A percentile compares a stretch with the other conserved stretches of the same genome.
Conservation (phyloP, 352 stramenopile genomes). For the Phytophthora pistaciae region DNA sequence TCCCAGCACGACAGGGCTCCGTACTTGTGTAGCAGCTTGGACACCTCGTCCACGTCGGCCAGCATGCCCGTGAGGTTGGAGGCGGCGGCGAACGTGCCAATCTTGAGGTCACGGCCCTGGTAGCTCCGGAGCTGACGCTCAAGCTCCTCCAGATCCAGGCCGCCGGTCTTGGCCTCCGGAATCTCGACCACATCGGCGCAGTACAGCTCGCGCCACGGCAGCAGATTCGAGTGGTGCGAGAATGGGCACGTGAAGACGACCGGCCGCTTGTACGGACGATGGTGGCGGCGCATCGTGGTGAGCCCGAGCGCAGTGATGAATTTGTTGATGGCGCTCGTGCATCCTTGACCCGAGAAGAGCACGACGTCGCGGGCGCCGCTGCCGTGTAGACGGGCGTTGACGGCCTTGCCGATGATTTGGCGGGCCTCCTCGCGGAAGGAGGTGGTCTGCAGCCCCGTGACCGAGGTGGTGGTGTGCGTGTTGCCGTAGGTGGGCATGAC, state of each 20-base stretch:
- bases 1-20: constrained; percentile 96
- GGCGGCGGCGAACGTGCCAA: constrained; percentile 93
- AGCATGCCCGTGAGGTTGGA: constrained; percentile 97
- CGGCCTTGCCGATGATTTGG: constrained; percentile 93
- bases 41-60: constrained; percentile 89
- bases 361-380: constrained; percentile 93
- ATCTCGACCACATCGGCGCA: constrained; percentile 84
- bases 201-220: constrained; percentile 96
- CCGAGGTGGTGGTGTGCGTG: constrained; percentile 95
- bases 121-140: constrained; percentile 58
- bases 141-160: constrained; percentile 76
- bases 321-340: constrained; percentile 89
- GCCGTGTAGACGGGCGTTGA: constrained; percentile 89
- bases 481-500: constrained; percentile 97
- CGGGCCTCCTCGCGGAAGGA: constrained; percentile 96
- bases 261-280: constrained; percentile 47
- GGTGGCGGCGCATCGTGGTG: constrained; percentile 44
- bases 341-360: constrained; percentile 93
- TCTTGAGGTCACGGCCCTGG: constrained; percentile 59
- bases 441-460: constrained; percentile 88
- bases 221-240: constrained; percentile 98
- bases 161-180: constrained; percentile 52
- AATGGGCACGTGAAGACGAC: constrained; percentile 96
- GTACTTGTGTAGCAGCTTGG: constrained; percentile 91
- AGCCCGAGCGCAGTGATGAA: constrained; percentile 81